Conservation (phyloP, 495 filamentous ascomycete genomes). For the Pseudoneurospora amorphoporcata region DNA sequence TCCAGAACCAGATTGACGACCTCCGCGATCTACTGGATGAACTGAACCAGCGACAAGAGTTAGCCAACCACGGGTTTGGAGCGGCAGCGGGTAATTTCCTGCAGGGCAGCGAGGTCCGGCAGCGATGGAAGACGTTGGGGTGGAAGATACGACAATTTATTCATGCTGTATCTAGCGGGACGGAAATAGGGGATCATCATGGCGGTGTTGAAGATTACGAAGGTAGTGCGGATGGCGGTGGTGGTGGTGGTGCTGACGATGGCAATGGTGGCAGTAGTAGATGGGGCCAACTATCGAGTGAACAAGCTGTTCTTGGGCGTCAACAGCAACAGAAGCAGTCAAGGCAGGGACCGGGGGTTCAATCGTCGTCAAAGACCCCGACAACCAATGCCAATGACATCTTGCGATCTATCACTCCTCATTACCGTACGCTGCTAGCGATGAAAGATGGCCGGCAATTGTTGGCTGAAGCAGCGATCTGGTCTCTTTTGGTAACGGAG, state of each 20-base stretch:
- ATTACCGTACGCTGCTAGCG: not conserved
- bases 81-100: not conserved
- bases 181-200: not conserved
- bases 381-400: not conserved
- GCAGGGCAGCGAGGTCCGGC: not conserved
- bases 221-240: not conserved
- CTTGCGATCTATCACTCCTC: not conserved
- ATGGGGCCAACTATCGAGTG: not conserved
- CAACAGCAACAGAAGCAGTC: not conserved
- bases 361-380: not conserved
- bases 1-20: not conserved
- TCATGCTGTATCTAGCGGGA: not conserved
- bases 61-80: not conserved
- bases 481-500: not conserved
- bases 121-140: not conserved
- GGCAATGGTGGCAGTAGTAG: not conserved
- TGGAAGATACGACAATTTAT: not conserved
- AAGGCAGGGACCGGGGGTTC: not conserved
- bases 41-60: not conserved
- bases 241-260: no score
- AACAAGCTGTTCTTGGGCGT: not conserved
- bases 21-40: not conserved
- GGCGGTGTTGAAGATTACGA: not conserved
- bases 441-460: not conserved
- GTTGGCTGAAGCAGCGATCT: not conserved